phyloP scores from a whole-genome alignment of 805 yeast genomes.

The Ogataea corticis region DNA sequence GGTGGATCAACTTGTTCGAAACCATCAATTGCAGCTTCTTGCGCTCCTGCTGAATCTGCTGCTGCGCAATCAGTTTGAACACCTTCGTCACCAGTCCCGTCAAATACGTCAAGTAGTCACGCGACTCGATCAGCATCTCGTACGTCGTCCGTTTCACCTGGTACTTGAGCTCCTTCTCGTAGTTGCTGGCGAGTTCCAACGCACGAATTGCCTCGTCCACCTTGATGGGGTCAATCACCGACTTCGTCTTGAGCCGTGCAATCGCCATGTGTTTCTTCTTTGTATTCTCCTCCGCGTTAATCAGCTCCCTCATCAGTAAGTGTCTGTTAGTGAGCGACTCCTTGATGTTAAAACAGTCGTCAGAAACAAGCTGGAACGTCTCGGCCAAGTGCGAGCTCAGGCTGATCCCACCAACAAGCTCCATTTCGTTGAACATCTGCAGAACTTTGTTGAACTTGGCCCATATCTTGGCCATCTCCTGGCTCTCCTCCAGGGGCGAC shows the following conservation, averaged over 20 bases:
- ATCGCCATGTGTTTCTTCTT: conserved; percentile 71
- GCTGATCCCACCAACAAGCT: conserved; percentile 66
- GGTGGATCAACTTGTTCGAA: conserved; percentile 46
- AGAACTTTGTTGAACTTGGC: conserved; percentile 69
- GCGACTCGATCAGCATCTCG: conserved; percentile 77
- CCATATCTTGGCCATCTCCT: conserved; percentile 80
- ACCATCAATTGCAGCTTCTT: conserved; percentile 71
- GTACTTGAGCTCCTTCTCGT: conserved; percentile 72
- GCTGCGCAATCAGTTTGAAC: conserved; percentile 61
- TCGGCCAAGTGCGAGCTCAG: conserved; percentile 79
- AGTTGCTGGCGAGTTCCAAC: conserved; percentile 72
- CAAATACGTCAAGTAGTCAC: conserved; percentile 58
- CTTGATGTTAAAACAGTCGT: conserved; percentile 83
- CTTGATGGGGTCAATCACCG: conserved; percentile 79
- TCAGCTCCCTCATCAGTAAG: conserved; percentile 83
- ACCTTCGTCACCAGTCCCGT: conserved; percentile 49
- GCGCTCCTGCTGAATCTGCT: conserved; percentile 83
- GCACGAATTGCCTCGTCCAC: conserved; percentile 87
- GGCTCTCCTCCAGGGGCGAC: conserved; percentile 46
- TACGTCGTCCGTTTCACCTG: conserved; percentile 82
- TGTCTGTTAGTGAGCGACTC: conserved; percentile 94
- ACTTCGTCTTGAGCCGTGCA: conserved; percentile 64
- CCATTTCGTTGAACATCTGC: conserved; percentile 72
- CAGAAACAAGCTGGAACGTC: conserved; percentile 59
- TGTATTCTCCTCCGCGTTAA: conserved; percentile 75